A percentile compares a stretch with the other conserved stretches of the same genome.
Conservation (phyloP, 805 yeast genomes). For the Suhomyces xylopsoci region DNA sequence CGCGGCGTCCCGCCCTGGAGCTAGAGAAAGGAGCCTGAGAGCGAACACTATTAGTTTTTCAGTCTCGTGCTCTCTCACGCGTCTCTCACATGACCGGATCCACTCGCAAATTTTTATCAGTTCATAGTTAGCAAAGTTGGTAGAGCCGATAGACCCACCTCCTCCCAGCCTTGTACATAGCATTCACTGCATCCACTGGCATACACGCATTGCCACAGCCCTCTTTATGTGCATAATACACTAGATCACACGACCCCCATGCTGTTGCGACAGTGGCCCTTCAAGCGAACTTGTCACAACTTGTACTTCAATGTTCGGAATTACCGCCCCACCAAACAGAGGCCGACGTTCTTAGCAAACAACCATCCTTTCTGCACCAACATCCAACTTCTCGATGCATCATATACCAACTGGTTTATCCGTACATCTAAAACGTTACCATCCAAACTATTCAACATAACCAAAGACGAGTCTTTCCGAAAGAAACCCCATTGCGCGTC, state of each 20-base stretch:
- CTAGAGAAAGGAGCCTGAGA: not conserved
- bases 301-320: constrained; percentile 1
- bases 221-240: not conserved
- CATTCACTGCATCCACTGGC: not conserved
- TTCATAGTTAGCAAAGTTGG: not conserved
- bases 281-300: constrained; percentile 14
- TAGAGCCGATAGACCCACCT: not conserved
- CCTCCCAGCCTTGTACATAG: not conserved
- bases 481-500: not conserved
- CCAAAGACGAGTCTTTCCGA: not conserved
- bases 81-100: not conserved
- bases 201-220: not conserved
- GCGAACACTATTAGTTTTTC: not conserved
- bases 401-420: constrained; percentile 17
- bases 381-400: constrained; percentile 14
- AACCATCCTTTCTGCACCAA: constrained; percentile 20
- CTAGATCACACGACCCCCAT: not conserved
- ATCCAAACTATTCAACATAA: not conserved
- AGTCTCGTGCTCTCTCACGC: not conserved
- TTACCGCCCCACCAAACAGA: constrained; percentile 7
- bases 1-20: not conserved
- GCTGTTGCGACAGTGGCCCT: constrained; percentile 17
- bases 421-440: not conserved
- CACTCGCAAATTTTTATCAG: not conserved
- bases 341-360: constrained; percentile 12